These are phyloP conservation scores for Phallus indusiatus DNA, from an alignment of 768 basidiomycete species.

Conservation along the genomic window DNA sequence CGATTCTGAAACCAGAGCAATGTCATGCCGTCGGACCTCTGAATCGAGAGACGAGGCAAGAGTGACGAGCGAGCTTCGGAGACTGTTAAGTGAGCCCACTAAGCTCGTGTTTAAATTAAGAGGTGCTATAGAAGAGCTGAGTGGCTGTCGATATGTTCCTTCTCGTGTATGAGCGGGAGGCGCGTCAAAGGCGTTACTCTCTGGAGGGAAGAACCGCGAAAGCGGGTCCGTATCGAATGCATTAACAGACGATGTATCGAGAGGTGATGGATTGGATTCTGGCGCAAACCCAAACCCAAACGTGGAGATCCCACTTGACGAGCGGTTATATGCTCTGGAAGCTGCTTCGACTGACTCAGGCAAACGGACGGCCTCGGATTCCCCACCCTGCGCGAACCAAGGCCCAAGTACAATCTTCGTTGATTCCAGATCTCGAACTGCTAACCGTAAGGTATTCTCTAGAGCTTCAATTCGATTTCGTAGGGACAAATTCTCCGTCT, in stretches of 20 bases:
- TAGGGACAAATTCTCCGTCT: conserved; percentile 57
- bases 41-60: conserved; percentile 55
- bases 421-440: conserved; percentile 47
- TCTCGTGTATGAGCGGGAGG: not conserved
- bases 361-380: not conserved
- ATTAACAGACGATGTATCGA: not conserved
- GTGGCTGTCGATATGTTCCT: conserved; percentile 9
- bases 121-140: conserved; percentile 40
- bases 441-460: conserved; percentile 42
- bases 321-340: not conserved
- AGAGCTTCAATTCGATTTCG: conserved; percentile 48
- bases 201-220: conserved; percentile 11
- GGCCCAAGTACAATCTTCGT: conserved; percentile 56
- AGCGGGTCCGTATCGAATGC: conserved; percentile 4
- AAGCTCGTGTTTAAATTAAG: conserved; percentile 52
- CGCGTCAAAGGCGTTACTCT: not conserved
- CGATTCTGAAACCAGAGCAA: conserved; percentile 61
- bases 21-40: conserved; percentile 51
- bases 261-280: not conserved
- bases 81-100: conserved; percentile 47
- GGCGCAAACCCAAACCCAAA: conserved; percentile 5
- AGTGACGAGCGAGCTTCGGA: conserved; percentile 51
- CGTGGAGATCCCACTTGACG: conserved; percentile 4
- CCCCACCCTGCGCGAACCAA: conserved; percentile 38
- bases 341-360: not conserved